Percentiles rank a stretch among this genome's conserved stretches.
Evolutionary conservation across 2,329 filamentous ascomycete genomes (phyloP).

Genomic region (Colletotrichum echinochloae): DNA sequence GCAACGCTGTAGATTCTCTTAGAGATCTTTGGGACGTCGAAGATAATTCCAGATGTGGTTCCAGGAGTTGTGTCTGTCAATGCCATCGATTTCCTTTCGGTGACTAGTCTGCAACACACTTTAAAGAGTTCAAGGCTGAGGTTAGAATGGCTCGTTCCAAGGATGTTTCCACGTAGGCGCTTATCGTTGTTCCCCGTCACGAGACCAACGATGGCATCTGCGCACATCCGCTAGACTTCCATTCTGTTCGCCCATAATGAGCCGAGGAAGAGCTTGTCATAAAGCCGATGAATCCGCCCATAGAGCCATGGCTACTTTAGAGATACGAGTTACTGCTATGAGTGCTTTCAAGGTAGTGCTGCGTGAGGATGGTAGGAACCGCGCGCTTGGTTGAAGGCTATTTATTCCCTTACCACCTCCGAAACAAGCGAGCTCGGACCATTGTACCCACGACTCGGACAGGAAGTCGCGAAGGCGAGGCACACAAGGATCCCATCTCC

Average conservation of each 20-base stretch:
- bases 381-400: background rate
- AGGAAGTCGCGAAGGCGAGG: background rate
- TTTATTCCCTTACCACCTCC: background rate
- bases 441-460: background rate
- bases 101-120: background rate
- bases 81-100: background rate
- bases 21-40: background rate
- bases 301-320: background rate
- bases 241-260: background rate
- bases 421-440: background rate
- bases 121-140: background rate
- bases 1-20: background rate
- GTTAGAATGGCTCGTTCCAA: background rate
- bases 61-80: background rate
- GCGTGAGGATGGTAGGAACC: too few relatives aligned
- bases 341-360: background rate
- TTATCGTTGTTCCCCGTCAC: background rate
- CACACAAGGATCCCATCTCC: background rate
- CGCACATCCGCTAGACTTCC: background rate
- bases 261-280: too few relatives aligned
- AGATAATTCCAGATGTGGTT: background rate
- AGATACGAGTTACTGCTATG: background rate
- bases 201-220: background rate
- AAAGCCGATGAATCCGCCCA: background rate
- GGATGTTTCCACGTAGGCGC: background rate